Conservation (phyloP, 495 filamentous ascomycete genomes). For the Evansstolkia leycettana region DNA sequence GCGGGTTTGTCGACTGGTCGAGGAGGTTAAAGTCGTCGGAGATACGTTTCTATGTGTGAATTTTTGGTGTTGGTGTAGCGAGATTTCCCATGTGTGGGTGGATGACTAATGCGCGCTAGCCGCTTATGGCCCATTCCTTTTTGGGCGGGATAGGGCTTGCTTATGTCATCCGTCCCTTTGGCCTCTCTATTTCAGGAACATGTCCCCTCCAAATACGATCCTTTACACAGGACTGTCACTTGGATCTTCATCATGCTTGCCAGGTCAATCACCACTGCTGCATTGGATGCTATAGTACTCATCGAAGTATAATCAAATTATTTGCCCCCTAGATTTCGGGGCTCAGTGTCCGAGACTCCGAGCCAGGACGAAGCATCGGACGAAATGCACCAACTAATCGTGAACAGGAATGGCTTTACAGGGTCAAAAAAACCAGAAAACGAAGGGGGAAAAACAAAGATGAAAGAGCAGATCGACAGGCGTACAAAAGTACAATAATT, state of each 20-base stretch:
- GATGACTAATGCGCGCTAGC: conserved; percentile 17
- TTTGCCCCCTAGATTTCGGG: too few relatives aligned
- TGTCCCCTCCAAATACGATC: neutral
- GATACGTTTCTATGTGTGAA: conserved; percentile 16
- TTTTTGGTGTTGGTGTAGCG: conserved; percentile 22
- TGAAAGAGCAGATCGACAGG: too few relatives aligned
- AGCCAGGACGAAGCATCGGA: too few relatives aligned
- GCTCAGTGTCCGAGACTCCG: too few relatives aligned
- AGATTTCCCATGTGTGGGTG: conserved; percentile 22
- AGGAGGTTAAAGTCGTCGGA: conserved; percentile 21
- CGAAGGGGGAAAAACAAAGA: neutral
- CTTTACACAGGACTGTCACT: neutral
- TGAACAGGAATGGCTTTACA: too few relatives aligned
- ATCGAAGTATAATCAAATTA: too few relatives aligned
- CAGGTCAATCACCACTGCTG: neutral
- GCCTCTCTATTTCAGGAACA: conserved; percentile 21
- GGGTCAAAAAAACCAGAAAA: neutral
- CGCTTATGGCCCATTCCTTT: conserved; percentile 3
- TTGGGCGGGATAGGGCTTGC: conserved; percentile 14
- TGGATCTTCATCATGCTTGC: conserved; percentile 2
- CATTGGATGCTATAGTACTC: too few relatives aligned
- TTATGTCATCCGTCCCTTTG: conserved; percentile 9
- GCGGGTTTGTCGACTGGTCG: conserved; percentile 37
- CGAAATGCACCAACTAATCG: too few relatives aligned
- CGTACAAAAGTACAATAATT: too few relatives aligned